Conservation (phyloP, 148 eudicot genomes). For the Cornus kousa region DNA sequence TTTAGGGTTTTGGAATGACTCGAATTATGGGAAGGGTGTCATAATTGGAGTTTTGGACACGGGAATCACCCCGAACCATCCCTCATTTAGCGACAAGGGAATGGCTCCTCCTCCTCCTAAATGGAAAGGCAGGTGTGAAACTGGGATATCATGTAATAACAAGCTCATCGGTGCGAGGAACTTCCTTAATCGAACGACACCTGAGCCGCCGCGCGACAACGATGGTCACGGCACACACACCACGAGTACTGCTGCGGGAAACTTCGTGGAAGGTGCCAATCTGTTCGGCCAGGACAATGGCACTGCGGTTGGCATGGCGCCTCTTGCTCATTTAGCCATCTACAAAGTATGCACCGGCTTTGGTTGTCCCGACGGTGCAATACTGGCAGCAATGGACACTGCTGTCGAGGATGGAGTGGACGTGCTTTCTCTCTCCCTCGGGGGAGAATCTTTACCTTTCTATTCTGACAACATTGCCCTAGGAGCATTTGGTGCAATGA, state of each 20-base stretch:
- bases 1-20: slow-evolving; percentile 19
- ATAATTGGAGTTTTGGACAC: slow-evolving; percentile 56
- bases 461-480: slow-evolving; percentile 24
- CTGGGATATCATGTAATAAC: slow-evolving; percentile 36
- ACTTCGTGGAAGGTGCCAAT: slow-evolving; percentile 23
- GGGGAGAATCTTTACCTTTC: slow-evolving; percentile 14
- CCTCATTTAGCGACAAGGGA: slow-evolving; percentile 40
- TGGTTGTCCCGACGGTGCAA: slow-evolving; percentile 19
- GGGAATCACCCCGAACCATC: slow-evolving; percentile 42
- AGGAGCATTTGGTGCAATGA: slow-evolving; percentile 49
- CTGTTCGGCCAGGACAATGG: slow-evolving; percentile 45
- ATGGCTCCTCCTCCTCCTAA: slow-evolving; percentile 41
- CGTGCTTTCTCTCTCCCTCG: slow-evolving; percentile 53
- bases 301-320: slow-evolving; percentile 48
- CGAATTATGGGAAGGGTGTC: slow-evolving; percentile 32
- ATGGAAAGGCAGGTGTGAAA: slow-evolving; percentile 52
- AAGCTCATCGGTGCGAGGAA: slow-evolving; percentile 57
- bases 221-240: slow-evolving; percentile 55
- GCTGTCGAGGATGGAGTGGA: slow-evolving; percentile 36
- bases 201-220: slow-evolving; percentile 23
- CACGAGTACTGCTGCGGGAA: slow-evolving; percentile 49
- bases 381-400: slow-evolving; percentile 29
- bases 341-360: slow-evolving; percentile 25
- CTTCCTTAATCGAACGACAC: slow-evolving; percentile 7
- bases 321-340: slow-evolving; percentile 45